Conservation (phyloP, 192 early-diverging fungal species). For the Thamnidium elegans region DNA sequence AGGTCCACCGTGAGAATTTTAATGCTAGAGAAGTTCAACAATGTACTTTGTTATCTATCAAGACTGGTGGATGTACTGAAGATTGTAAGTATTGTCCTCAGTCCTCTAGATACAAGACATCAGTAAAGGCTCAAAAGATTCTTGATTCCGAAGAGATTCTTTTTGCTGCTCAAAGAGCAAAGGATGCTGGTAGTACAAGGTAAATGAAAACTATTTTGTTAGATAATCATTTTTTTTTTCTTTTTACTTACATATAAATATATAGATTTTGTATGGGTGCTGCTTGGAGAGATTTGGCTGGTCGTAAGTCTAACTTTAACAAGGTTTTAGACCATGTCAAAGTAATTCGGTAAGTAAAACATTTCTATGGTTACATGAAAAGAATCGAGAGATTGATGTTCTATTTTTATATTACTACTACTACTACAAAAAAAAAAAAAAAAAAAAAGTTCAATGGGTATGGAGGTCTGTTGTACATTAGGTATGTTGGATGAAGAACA, state of each 20-base stretch:
- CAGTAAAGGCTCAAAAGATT: constrained; percentile 67
- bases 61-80: constrained; percentile 82
- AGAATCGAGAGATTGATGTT: background rate
- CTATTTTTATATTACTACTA: background rate
- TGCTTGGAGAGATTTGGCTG: constrained; percentile 77
- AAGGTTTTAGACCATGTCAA: constrained; percentile 70
- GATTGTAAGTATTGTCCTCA: constrained; percentile 85
- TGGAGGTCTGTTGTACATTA: constrained; percentile 87
- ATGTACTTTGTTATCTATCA: constrained; percentile 77
- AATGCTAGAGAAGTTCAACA: constrained; percentile 74
- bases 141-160: constrained; percentile 68
- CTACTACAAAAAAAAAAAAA: too few species aligned
- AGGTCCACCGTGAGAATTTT: constrained; percentile 69
- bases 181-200: constrained; percentile 73
- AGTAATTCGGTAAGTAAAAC: constrained; percentile 60
- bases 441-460: constrained; percentile 61
- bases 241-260: background rate
- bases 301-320: constrained; percentile 81
- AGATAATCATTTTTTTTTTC: background rate
- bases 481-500: constrained; percentile 77
- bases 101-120: constrained; percentile 70
- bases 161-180: constrained; percentile 66
- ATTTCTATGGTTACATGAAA: background rate
- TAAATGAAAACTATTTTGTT: background rate
- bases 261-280: constrained; percentile 80